Percentiles rank a stretch among this genome's conserved stretches.
phyloP scores from a whole-genome alignment of 768 basidiomycete genomes.

The Melanogaster broomeanus region DNA sequence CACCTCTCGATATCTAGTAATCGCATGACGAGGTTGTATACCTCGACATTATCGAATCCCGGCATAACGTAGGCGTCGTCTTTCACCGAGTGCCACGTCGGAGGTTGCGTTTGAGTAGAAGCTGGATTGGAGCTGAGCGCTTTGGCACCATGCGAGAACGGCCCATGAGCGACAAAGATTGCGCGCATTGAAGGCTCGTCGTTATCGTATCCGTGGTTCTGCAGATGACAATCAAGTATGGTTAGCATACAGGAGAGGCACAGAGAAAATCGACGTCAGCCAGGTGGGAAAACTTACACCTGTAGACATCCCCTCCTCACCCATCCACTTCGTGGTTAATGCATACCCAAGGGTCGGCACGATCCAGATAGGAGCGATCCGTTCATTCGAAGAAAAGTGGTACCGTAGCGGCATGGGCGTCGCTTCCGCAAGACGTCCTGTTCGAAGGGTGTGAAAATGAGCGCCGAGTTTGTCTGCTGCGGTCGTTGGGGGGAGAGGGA shows the following conservation, averaged over 20 bases:
- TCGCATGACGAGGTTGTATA: constrained; percentile 81
- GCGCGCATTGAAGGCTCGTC: constrained; percentile 76
- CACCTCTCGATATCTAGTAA: constrained; percentile 62
- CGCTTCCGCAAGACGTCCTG: constrained; percentile 15
- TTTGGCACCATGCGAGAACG: constrained; percentile 75
- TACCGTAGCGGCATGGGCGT: constrained; percentile 70
- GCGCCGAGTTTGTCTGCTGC: neutral
- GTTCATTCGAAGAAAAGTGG: constrained; percentile 69
- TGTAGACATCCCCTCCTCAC: constrained; percentile 63
- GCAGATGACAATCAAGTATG: neutral
- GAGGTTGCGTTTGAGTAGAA: constrained; percentile 29
- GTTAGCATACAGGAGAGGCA: neutral
- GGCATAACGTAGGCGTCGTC: constrained; percentile 67
- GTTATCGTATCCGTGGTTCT: constrained; percentile 95
- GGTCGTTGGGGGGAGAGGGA: neutral
- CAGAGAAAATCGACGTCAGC: too few relatives aligned
- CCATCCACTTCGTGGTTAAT: constrained; percentile 65
- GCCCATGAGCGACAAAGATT: constrained; percentile 91
- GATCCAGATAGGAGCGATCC: constrained; percentile 89
- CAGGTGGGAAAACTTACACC: constrained; percentile 55
- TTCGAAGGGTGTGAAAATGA: neutral
- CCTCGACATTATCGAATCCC: constrained; percentile 82
- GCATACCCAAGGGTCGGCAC: constrained; percentile 82
- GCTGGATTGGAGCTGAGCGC: constrained; percentile 30
- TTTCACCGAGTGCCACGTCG: constrained; percentile 62